Conservation (phyloP, 495 filamentous ascomycete genomes). For the Annulohypoxylon stygium region DNA sequence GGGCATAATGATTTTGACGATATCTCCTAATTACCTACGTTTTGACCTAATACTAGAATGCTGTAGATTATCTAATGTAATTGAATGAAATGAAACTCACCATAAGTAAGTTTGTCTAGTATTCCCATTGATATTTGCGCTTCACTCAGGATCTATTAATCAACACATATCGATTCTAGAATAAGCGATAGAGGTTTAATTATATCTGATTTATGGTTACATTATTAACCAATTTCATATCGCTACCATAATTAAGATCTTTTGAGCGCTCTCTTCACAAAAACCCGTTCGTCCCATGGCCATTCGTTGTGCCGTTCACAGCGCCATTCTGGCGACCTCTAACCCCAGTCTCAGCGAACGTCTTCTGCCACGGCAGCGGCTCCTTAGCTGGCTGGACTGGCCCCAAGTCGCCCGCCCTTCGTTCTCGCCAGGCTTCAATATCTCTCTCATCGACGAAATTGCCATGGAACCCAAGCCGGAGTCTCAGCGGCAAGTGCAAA, state of each 20-base stretch:
- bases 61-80: constrained; percentile 9
- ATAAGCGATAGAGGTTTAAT: too few species aligned
- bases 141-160: background rate
- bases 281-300: constrained; percentile 31
- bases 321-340: constrained; percentile 12
- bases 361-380: constrained; percentile 59
- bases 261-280: constrained; percentile 4
- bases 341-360: constrained; percentile 25
- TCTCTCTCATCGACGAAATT: constrained; percentile 63
- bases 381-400: constrained; percentile 57
- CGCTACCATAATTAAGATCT: background rate
- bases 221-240: background rate
- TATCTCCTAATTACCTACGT: background rate
- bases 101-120: background rate
- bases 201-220: too few species aligned
- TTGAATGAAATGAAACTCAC: background rate
- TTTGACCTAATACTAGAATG: background rate
- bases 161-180: background rate
- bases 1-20: constrained; percentile 23
- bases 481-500: constrained; percentile 60
- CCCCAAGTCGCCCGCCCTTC: constrained; percentile 57
- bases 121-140: background rate
- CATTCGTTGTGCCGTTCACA: constrained; percentile 32
- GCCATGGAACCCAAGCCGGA: constrained; percentile 61
- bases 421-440: constrained; percentile 58